Conservation (phyloP, 192 early-diverging fungal species). For the Chytriomyces sp. region DNA sequence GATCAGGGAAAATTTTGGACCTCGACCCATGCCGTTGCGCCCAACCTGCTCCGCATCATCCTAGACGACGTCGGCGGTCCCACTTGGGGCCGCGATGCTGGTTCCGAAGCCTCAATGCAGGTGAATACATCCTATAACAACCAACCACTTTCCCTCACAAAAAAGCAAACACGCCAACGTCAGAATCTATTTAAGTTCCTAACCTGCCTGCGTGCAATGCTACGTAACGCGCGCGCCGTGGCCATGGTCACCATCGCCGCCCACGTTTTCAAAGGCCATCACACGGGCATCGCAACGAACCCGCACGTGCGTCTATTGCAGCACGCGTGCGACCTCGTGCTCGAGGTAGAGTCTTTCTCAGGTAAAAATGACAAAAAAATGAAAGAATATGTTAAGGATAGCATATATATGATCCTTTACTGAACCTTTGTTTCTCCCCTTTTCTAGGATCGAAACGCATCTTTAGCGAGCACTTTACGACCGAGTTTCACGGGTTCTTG, state of each 20-base stretch:
- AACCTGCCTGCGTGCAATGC: slow-evolving; percentile 70
- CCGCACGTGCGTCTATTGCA: slow-evolving; percentile 67
- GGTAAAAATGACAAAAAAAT: not conserved
- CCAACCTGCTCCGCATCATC: slow-evolving; percentile 69
- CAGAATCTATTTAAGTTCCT: slow-evolving; percentile 54
- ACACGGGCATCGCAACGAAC: slow-evolving; percentile 26
- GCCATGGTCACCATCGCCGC: slow-evolving; percentile 83
- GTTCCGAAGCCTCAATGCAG: not conserved
- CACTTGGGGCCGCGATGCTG: slow-evolving; percentile 61
- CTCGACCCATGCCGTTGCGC: slow-evolving; percentile 42
- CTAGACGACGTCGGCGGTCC: slow-evolving; percentile 82
- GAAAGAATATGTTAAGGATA: not conserved
- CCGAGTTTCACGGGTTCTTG: slow-evolving; percentile 86
- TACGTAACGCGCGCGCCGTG: slow-evolving; percentile 75
- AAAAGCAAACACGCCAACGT: not conserved
- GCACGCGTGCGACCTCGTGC: slow-evolving; percentile 81
- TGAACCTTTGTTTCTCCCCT: not conserved
- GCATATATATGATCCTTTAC: not conserved
- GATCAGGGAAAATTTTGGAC: slow-evolving; percentile 67
- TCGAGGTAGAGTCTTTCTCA: slow-evolving; percentile 93
- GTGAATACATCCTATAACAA: slow-evolving; percentile 2
- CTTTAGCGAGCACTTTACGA: slow-evolving; percentile 53
- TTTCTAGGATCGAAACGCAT: slow-evolving; percentile 21
- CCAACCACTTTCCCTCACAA: too few species aligned
- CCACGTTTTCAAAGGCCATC: slow-evolving; percentile 64